Evolutionary conservation across 441 rosid species (phyloP).

Genomic region (Croton setiger): DNA sequence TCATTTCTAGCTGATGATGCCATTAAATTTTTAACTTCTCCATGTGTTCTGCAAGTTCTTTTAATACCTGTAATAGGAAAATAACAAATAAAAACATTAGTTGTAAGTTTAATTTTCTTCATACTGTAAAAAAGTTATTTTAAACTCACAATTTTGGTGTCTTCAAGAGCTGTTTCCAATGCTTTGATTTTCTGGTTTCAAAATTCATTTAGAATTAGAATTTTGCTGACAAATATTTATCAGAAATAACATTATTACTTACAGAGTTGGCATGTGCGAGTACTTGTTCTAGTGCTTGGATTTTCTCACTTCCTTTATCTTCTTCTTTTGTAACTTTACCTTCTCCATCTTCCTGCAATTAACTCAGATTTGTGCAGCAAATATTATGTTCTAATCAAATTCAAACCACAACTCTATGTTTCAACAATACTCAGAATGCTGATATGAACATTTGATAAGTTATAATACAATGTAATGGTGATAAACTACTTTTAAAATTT

Average conservation of each 20-base stretch:
- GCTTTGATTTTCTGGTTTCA: constrained; percentile 24
- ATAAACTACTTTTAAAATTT: too few species aligned
- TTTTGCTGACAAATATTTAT: neutral
- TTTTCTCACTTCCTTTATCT: constrained; percentile 12
- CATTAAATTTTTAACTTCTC: neutral
- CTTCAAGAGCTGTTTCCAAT: constrained; percentile 30
- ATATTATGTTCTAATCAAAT: too few species aligned
- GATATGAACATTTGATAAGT: too few species aligned
- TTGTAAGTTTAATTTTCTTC: neutral
- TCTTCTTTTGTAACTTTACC: neutral
- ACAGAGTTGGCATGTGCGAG: constrained; percentile 33
- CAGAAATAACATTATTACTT: constrained; percentile 12
- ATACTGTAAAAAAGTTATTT: neutral
- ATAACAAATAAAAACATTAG: neutral
- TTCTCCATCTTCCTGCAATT: too few species aligned
- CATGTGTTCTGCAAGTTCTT: constrained; percentile 32
- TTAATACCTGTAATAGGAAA: constrained; percentile 30
- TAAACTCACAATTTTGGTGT: constrained; percentile 35
- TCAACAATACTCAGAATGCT: too few species aligned
- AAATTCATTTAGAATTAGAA: neutral
- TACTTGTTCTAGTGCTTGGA: constrained; percentile 33
- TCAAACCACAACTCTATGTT: too few species aligned
- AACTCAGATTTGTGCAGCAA: too few species aligned
- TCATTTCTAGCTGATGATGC: neutral
- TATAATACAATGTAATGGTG: too few species aligned